Evolutionary conservation across 148 eudicot species (phyloP).

Genomic region (Selenicereus undatus): DNA sequence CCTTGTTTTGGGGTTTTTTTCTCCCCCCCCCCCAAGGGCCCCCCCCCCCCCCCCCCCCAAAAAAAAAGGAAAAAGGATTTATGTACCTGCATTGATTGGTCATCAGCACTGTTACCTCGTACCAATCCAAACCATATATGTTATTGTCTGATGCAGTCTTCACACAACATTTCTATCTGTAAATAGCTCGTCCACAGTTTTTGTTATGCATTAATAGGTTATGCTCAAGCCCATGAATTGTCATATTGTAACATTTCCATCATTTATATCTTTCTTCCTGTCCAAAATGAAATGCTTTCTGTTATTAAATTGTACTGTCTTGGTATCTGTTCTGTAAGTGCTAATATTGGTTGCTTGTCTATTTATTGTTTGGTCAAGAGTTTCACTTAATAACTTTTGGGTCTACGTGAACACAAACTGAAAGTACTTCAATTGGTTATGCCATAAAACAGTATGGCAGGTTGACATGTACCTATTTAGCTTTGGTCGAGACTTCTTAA

Average conservation of each 20-base stretch:
- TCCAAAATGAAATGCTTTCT: background rate
- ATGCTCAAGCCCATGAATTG: background rate
- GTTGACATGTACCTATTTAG: background rate
- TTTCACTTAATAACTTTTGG: background rate
- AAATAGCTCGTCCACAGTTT: background rate
- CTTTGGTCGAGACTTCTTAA: no score
- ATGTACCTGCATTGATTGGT: background rate
- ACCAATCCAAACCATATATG: background rate
- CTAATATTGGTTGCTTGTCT: constrained; percentile 5
- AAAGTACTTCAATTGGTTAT: background rate
- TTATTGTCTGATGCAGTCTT: background rate
- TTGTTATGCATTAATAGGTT: no score
- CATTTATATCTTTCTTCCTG: no score
- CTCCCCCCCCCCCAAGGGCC: no score
- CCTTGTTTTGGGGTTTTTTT: no score
- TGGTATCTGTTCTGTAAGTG: constrained; percentile 7
- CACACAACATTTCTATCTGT: background rate
- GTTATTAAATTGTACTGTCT: background rate
- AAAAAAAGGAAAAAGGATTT: background rate
- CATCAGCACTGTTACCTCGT: background rate
- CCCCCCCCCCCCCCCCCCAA: no score
- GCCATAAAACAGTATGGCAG: background rate
- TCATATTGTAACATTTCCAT: background rate
- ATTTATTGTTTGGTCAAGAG: background rate
- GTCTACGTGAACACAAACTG: background rate